A percentile compares a stretch with the other conserved stretches of the same genome.
phyloP scores from a whole-genome alignment of 805 yeast genomes.

The Cyberlindnera petersonii region DNA sequence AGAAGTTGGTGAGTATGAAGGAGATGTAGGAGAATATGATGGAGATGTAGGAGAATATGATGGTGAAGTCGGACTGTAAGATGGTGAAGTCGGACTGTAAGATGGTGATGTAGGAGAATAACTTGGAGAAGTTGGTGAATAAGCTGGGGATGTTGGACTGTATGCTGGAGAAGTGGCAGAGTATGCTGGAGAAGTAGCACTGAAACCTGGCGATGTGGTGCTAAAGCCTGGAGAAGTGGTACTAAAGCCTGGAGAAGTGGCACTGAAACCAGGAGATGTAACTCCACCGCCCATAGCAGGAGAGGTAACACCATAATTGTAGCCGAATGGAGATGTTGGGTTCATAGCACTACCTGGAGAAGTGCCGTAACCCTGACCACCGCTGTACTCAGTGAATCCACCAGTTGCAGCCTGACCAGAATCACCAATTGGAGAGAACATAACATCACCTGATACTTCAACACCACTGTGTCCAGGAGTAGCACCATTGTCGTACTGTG shows the following conservation, averaged over 20 bases:
- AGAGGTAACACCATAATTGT: slow-evolving; percentile 46
- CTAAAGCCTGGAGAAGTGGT: slow-evolving; percentile 54
- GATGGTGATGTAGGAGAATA: slow-evolving; percentile 78
- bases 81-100: slow-evolving; percentile 73
- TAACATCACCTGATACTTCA: slow-evolving; percentile 65
- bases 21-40: slow-evolving; percentile 68
- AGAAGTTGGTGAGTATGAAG: slow-evolving; percentile 64
- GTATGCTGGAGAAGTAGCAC: slow-evolving; percentile 69
- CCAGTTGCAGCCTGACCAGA: slow-evolving; percentile 90
- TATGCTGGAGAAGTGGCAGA: slow-evolving; percentile 71
- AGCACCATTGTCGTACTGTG: slow-evolving; percentile 76
- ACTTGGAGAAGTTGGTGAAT: slow-evolving; percentile 69
- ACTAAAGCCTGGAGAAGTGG: slow-evolving; percentile 55
- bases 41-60: slow-evolving; percentile 82
- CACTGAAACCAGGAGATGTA: slow-evolving; percentile 44
- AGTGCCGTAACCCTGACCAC: slow-evolving; percentile 51
- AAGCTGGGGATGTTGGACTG: slow-evolving; percentile 69
- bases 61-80: slow-evolving; percentile 77
- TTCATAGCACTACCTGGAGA: slow-evolving; percentile 50
- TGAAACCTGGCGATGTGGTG: slow-evolving; percentile 72
- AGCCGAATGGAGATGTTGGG: slow-evolving; percentile 47
- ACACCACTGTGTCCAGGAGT: slow-evolving; percentile 67
- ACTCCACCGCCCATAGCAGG: slow-evolving; percentile 29
- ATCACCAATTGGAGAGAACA: slow-evolving; percentile 90
- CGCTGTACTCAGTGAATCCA: slow-evolving; percentile 51